These are phyloP conservation scores for Amanita rubescens DNA, from an alignment of 768 basidiomycete species.

Conservation along the genomic window DNA sequence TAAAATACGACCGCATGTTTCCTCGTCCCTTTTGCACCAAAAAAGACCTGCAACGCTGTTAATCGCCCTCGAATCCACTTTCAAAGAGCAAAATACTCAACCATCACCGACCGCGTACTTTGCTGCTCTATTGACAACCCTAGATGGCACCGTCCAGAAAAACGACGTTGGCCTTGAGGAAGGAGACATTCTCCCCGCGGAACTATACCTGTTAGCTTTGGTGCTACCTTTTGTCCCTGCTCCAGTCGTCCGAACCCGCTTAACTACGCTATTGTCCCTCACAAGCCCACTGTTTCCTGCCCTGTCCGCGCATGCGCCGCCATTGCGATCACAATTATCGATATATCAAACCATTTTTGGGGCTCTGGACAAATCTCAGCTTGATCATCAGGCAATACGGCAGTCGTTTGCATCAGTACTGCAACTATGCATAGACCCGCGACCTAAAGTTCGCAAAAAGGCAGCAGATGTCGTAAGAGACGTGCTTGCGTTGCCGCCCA, in stretches of 20 bases:
- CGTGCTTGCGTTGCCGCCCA: conserved; percentile 66
- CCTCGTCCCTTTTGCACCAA: conserved; percentile 79
- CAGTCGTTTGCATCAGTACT: conserved; percentile 84
- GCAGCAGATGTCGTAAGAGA: conserved; percentile 83
- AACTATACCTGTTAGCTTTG: conserved; percentile 76
- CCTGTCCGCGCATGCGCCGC: conserved; percentile 58
- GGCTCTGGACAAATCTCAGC: conserved; percentile 62
- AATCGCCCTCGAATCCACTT: conserved; percentile 75
- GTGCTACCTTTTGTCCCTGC: conserved; percentile 69
- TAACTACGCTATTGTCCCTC: conserved; percentile 61
- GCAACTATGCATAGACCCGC: conserved; percentile 74
- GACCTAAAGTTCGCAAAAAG: conserved; percentile 91
- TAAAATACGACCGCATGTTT: conserved; percentile 83
- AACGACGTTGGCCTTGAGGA: conserved; percentile 44
- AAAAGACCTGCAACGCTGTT: conserved; percentile 84
- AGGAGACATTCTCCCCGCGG: conserved; percentile 74
- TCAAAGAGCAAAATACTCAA: conserved; percentile 61
- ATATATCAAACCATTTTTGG: conserved; percentile 64
- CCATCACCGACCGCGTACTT: conserved; percentile 86
- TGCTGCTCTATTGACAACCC: conserved; percentile 79
- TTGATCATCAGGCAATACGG: conserved; percentile 61
- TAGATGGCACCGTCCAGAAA: conserved; percentile 70
- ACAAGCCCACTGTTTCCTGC: conserved; percentile 75
- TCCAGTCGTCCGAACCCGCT: conserved; percentile 75
- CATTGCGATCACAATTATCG: conserved; percentile 80